Base-by-base conservation (phyloP, 306 rosid genomes). In the Erythrophleum fordii region DNA sequence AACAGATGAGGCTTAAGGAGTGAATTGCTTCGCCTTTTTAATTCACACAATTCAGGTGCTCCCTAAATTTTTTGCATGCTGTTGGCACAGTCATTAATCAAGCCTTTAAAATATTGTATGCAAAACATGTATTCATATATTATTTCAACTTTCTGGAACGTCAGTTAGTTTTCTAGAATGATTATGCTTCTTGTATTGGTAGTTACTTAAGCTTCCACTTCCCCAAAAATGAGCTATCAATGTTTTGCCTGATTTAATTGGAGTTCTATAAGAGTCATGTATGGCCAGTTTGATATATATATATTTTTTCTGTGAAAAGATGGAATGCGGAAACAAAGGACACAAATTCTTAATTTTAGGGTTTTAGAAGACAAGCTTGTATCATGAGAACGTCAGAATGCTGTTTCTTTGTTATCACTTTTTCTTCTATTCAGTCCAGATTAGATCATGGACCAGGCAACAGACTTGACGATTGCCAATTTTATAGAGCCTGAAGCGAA, bases 341-440 rank as follows among this genome's bases (percentile, higher is more conserved):
- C 52, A 16, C 17, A 8, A 49, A 11, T 39, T 53, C 69, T 4
- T 71, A 59, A 23, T 23, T 44, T 69, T 23, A 69, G 22, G 69
- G n/a, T 28, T 58, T 72, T 3, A 70, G 76, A 44, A 80, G 20
- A 51, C 34, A 80, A 37, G 46, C 26, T 37, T 52, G 34, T 51
- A 35, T 73, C 61, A 81, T 17, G 23, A 51, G 35, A 37, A 55
- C 56, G 8, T 35, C 29, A 61, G 17, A 17, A 34, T 72, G 34
- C 42, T 73, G n/a, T 65, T 59, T 59, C 37, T 31, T 64, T 26
- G 16, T 23, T 28, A 46, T 60, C 48, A 1, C 3, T 42, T 18
- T 66, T 55, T 55, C n/a, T 69, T 31, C 70, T 41, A 16, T 44
- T 46, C 62, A 35, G 46, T 18, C 45, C 35, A 18, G 26, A 65